Evolutionary conservation across 768 basidiomycete species (phyloP).

Genomic region (Boletus pseudopeckii): DNA sequence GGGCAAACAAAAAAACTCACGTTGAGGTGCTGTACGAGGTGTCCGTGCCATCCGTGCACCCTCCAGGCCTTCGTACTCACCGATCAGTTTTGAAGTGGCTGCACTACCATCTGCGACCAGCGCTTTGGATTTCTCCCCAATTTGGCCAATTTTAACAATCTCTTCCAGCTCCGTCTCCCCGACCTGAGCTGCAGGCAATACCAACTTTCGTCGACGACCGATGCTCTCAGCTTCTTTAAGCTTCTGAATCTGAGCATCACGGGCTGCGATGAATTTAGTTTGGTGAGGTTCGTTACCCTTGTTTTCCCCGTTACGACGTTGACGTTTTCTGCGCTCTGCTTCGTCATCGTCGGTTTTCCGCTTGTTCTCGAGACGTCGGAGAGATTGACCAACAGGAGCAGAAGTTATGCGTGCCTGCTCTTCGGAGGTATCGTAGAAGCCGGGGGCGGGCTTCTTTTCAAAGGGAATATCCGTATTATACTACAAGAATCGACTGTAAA

Average conservation of each 20-base stretch:
- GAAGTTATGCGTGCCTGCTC: conserved; percentile 83
- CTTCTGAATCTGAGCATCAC: conserved; percentile 97
- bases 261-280: conserved; percentile 93
- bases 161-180: conserved; percentile 94
- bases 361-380: conserved; percentile 93
- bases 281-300: conserved; percentile 74
- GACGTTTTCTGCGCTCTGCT: conserved; percentile 87
- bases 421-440: conserved; percentile 96
- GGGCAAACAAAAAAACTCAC: conserved; percentile 47
- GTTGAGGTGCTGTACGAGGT: conserved; percentile 89
- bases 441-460: conserved; percentile 92
- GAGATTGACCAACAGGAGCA: conserved; percentile 89
- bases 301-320: conserved; percentile 57
- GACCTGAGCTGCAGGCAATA: conserved; percentile 87
- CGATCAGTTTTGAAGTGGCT: conserved; percentile 80
- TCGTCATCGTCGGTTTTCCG: conserved; percentile 93
- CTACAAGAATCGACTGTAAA: conserved; percentile 36
- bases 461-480: conserved; percentile 99
- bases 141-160: conserved; percentile 96
- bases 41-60: conserved; percentile 90
- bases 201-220: conserved; percentile 78
- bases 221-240: conserved; percentile 97
- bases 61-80: conserved; percentile 89
- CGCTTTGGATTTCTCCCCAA: conserved; percentile 84
- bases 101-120: conserved; percentile 80